These are phyloP conservation scores for Penicillium desertorum DNA, from an alignment of 495 filamentous ascomycete species.

Conservation along the genomic window DNA sequence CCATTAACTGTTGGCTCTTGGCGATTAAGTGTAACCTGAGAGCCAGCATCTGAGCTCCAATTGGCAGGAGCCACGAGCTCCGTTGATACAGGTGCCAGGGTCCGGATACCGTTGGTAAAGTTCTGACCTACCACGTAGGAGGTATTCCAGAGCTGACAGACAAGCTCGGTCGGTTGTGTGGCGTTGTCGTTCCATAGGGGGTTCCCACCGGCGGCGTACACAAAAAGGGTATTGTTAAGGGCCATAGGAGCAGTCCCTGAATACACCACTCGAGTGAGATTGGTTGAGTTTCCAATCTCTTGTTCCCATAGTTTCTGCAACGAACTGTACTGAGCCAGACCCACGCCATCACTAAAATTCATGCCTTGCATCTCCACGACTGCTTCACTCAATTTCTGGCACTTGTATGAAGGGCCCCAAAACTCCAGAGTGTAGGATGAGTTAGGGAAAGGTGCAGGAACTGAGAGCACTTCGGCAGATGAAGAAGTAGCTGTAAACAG, in stretches of 20 bases:
- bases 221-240: constrained; percentile 4
- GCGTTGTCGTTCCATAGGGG: neutral
- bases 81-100: constrained; percentile 1
- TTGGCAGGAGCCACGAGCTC: neutral
- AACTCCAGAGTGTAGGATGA: constrained; percentile 11
- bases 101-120: neutral
- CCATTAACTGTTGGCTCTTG: neutral
- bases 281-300: neutral
- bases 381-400: constrained; percentile 6
- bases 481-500: constrained; percentile 3
- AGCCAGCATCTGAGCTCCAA: neutral
- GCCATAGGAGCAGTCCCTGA: neutral
- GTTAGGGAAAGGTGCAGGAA: constrained; percentile 4
- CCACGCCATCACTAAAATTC: neutral
- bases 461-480: neutral
- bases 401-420: constrained; percentile 11
- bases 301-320: constrained; percentile 10
- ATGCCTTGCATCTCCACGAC: constrained; percentile 6
- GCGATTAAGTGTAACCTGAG: neutral
- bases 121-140: constrained; percentile 5
- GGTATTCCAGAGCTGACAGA: constrained; percentile 9
- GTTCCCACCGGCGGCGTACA: constrained; percentile 1
- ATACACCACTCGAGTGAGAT: neutral
- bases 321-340: neutral
- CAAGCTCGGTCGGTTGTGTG: constrained; percentile 3